A percentile compares a stretch with the other conserved stretches of the same genome.
Conservation (phyloP, 2,329 filamentous ascomycete genomes). For the Diaporthe humulicola region DNA sequence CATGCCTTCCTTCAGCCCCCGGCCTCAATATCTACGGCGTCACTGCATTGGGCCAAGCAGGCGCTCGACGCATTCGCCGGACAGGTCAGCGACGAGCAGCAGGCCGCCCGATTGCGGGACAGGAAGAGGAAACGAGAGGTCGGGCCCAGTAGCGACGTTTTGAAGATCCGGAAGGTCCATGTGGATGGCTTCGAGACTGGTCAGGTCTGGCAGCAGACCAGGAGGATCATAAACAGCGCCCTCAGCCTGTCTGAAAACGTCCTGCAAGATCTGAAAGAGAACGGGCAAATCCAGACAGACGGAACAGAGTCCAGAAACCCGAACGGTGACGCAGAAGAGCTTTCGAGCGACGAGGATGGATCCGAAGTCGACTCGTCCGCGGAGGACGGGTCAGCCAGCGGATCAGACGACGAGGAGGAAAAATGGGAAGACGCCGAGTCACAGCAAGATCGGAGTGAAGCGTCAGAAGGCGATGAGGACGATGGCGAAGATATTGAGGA, state of each 20-base stretch:
- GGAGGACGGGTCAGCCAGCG: constrained; percentile 38
- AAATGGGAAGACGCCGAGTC: constrained; percentile 50
- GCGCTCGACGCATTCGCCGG: constrained; percentile 84
- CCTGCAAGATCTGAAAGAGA: constrained; percentile 64
- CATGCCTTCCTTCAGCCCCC: constrained; percentile 84
- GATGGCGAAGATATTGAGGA: constrained; percentile 48
- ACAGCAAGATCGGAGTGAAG: constrained; percentile 44
- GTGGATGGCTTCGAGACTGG: constrained; percentile 87
- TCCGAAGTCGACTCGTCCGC: constrained; percentile 50
- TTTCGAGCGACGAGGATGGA: constrained; percentile 53
- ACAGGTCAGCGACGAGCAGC: constrained; percentile 80
- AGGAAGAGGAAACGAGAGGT: constrained; percentile 81
- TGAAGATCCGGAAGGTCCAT: constrained; percentile 87
- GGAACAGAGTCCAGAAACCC: constrained; percentile 21
- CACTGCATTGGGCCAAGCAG: constrained; percentile 82
- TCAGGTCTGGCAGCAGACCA: constrained; percentile 95
- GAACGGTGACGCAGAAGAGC: constrained; percentile 47
- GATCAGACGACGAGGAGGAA: constrained; percentile 53
- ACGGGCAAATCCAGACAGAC: constrained; percentile 40
- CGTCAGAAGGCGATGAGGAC: constrained; percentile 47
- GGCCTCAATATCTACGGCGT: constrained; percentile 74
- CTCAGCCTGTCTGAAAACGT: constrained; percentile 62
- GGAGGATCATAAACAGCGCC: constrained; percentile 78
- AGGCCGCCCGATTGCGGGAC: constrained; percentile 72
- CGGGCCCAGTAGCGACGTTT: constrained; percentile 61